phyloP scores from a whole-genome alignment of 2,329 filamentous ascomycete species.

The Seiridium cupressi region DNA sequence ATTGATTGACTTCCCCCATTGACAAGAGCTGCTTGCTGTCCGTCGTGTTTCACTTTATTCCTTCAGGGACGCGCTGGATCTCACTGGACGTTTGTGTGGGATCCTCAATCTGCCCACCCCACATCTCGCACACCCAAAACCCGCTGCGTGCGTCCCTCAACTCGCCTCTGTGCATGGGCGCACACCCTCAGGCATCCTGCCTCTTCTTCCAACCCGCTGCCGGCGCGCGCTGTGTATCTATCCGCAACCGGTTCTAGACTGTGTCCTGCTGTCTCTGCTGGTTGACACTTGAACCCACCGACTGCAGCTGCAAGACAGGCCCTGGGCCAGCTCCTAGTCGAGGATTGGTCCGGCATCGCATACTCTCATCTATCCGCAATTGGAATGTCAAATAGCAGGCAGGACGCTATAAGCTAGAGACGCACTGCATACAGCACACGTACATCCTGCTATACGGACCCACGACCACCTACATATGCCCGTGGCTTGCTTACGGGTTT shows the following conservation, averaged over 20 bases:
- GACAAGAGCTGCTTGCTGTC: neutral
- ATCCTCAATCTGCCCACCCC: neutral
- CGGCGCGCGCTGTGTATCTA: constrained; percentile 1
- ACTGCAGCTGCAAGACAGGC: neutral
- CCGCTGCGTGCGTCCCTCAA: constrained; percentile 3
- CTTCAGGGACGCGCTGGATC: neutral
- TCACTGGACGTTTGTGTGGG: neutral
- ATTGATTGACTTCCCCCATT: neutral
- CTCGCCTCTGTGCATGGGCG: neutral
- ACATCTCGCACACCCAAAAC: constrained; percentile 7
- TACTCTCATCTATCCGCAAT: neutral
- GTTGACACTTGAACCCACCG: neutral
- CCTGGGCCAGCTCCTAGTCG: neutral
- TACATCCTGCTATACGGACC: constrained; percentile 1
- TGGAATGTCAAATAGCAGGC: constrained; percentile 3
- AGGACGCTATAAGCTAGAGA: constrained; percentile 1
- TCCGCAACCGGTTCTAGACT: constrained; percentile 10
- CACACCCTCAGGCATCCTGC: neutral
- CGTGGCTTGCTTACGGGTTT: neutral
- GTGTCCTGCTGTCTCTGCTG: constrained; percentile 3
- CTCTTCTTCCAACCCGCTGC: constrained; percentile 2
- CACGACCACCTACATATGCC: constrained; percentile 5
- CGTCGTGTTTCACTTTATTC: neutral
- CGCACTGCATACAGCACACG: constrained; percentile 6
- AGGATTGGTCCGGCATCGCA: neutral